phyloP scores from a whole-genome alignment of 2,329 filamentous ascomycete species.

The Thelonectria blattea region DNA sequence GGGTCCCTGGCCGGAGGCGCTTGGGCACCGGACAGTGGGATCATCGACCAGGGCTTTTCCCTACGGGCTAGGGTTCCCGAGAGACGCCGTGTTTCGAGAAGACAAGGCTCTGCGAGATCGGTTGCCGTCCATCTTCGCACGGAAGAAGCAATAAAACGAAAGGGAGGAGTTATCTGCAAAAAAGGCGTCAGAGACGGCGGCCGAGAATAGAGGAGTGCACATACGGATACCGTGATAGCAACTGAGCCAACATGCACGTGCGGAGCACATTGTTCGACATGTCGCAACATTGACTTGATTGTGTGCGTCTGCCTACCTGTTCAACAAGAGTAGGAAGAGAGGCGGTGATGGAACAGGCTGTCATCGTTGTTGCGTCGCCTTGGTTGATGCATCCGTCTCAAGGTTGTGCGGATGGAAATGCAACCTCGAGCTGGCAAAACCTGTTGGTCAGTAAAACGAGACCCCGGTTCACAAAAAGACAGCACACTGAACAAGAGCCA shows the following conservation, averaged over 20 bases:
- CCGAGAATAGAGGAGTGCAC: constrained; percentile 3
- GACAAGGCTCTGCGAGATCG: background rate
- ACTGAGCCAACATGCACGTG: background rate
- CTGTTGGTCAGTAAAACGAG: background rate
- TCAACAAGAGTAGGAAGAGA: background rate
- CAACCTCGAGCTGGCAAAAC: background rate
- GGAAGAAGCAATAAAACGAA: background rate
- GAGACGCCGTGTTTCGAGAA: constrained; percentile 25
- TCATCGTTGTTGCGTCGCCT: background rate
- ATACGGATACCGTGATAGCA: background rate
- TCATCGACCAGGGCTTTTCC: constrained; percentile 14
- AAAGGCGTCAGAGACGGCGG: constrained; percentile 1
- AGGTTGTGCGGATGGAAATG: constrained; percentile 20
- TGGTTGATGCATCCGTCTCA: constrained; percentile 7
- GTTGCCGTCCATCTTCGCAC: background rate
- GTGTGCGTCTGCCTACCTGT: background rate
- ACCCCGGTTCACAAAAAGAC: constrained; percentile 12
- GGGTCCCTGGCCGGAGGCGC: constrained; percentile 19
- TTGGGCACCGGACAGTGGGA: constrained; percentile 20
- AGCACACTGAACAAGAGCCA: constrained; percentile 8
- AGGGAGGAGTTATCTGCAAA: too few relatives aligned
- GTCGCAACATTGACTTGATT: constrained; percentile 2
- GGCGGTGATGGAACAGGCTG: background rate
- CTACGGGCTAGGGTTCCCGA: background rate
- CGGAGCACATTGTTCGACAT: background rate